Conservation (phyloP, 768 basidiomycete species). For the Hericium rajendrae region DNA sequence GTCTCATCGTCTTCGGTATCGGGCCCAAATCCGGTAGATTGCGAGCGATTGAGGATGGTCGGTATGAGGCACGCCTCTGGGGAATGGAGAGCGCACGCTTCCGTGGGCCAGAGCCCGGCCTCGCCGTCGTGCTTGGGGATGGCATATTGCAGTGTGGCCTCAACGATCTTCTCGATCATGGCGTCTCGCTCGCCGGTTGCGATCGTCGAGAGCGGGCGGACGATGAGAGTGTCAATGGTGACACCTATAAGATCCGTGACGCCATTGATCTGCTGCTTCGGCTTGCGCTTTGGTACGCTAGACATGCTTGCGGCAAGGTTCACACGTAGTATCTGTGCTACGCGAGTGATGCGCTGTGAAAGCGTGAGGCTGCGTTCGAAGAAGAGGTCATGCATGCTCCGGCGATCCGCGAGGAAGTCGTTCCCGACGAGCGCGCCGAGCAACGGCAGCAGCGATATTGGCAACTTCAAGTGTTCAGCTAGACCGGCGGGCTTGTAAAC, state of each 20-base stretch:
- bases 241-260: constrained; percentile 74
- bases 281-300: constrained; percentile 28
- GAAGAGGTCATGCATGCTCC: constrained; percentile 45
- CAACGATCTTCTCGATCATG: constrained; percentile 60
- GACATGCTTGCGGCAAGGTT: constrained; percentile 40
- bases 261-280: constrained; percentile 49
- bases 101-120: constrained; percentile 41
- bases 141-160: constrained; percentile 69
- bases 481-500: constrained; percentile 54
- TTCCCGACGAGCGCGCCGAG: constrained; percentile 75
- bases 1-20: constrained; percentile 3
- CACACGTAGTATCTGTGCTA: constrained; percentile 45
- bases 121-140: constrained; percentile 49
- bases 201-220: constrained; percentile 36
- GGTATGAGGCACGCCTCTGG: constrained; percentile 46
- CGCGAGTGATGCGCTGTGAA: constrained; percentile 56
- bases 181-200: constrained; percentile 54
- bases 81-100: constrained; percentile 54
- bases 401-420: constrained; percentile 50
- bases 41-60: constrained; percentile 39
- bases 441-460: constrained; percentile 64
- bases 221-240: constrained; percentile 50
- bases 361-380: constrained; percentile 52
- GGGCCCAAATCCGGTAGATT: constrained; percentile 1
- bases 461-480: constrained; percentile 57